A percentile compares a stretch with the other conserved stretches of the same genome.
Conservation (phyloP, 371 early-diverging fungal species). For the Saksenaea oblongispora region DNA sequence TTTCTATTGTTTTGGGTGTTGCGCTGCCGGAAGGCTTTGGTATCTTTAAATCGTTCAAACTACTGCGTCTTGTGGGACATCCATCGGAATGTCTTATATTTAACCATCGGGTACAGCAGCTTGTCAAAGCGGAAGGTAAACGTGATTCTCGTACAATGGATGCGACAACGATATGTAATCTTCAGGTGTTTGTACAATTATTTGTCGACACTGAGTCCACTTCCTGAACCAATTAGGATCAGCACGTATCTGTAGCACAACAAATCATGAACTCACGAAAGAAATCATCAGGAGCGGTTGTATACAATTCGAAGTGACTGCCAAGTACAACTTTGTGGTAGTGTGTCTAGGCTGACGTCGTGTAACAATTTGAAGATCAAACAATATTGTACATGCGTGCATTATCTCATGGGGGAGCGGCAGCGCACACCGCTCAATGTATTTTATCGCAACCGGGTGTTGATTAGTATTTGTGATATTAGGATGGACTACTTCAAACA, state of each 20-base stretch:
- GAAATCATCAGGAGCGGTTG: no score
- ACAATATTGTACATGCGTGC: not conserved
- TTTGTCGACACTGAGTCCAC: not conserved
- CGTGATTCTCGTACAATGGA: not conserved
- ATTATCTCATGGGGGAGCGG: not conserved
- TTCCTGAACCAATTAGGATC: not conserved
- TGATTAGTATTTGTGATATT: constrained; percentile 1
- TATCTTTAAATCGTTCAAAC: not conserved
- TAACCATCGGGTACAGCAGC: not conserved
- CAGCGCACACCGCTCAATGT: not conserved
- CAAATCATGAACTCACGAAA: not conserved
- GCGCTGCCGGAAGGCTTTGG: not conserved
- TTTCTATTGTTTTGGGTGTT: not conserved
- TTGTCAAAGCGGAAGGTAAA: not conserved
- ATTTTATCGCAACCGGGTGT: not conserved
- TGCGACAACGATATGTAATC: not conserved
- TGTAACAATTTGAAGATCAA: not conserved
- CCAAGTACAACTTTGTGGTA: no score
- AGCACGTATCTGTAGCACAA: not conserved
- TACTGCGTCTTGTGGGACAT: not conserved
- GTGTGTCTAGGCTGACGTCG: no score
- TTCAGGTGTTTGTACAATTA: not conserved
- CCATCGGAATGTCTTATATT: not conserved
- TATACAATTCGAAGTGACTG: no score
- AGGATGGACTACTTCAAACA: constrained; percentile 47